Conservation (phyloP, 2,329 filamentous ascomycete genomes). For the Pseudopithomyces maydicus region DNA sequence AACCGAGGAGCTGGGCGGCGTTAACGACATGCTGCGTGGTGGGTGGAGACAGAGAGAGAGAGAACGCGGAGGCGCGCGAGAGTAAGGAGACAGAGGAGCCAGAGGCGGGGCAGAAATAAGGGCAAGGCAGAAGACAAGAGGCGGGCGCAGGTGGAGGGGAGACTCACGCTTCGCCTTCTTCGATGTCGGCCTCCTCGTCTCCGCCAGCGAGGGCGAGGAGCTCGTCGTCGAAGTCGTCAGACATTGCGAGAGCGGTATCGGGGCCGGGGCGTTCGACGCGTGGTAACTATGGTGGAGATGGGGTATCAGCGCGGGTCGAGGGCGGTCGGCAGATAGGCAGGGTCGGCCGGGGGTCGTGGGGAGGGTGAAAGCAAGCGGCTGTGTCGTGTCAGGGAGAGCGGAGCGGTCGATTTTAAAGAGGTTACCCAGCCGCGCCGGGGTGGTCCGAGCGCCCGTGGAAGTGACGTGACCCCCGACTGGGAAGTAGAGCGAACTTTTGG, state of each 20-base stretch:
- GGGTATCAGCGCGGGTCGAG: background rate
- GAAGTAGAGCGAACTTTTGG: too few species aligned
- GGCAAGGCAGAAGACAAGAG: constrained; percentile 8
- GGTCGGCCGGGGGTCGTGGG: background rate
- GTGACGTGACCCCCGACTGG: constrained; percentile 4
- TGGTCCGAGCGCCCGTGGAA: background rate
- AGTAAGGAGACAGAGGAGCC: background rate
- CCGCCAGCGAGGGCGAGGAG: constrained; percentile 90
- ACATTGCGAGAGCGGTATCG: constrained; percentile 61
- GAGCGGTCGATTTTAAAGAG: background rate
- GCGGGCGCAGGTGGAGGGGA: constrained; percentile 15
- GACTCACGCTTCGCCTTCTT: constrained; percentile 85
- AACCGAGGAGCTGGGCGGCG: constrained; percentile 65
- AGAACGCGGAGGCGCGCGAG: constrained; percentile 15
- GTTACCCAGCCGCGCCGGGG: background rate
- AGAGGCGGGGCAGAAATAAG: constrained; percentile 1
- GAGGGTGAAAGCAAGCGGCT: background rate
- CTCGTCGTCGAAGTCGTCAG: constrained; percentile 79
- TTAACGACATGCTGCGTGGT: constrained; percentile 31
- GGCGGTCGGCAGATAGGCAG: background rate
- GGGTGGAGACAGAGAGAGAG: constrained; percentile 13
- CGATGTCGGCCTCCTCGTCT: constrained; percentile 62
- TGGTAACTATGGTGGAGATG: background rate
- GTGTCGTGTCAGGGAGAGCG: background rate
- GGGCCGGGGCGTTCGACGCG: background rate